Evolutionary conservation across 257 asterid genomes (phyloP).

Genomic region (Nyctanthes arbortristis): DNA sequence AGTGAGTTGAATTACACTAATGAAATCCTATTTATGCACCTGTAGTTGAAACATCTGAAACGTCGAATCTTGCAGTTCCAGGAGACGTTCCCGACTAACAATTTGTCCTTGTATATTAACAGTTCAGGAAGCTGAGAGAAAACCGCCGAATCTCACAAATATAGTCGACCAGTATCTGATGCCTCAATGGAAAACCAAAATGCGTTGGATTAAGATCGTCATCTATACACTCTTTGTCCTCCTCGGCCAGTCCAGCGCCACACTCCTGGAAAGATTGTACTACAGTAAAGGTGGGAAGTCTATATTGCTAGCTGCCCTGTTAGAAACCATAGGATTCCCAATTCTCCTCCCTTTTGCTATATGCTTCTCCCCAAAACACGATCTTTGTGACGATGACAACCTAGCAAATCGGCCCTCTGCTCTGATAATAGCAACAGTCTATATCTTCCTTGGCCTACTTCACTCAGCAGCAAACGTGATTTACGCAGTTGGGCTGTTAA

Average conservation of each 20-base stretch:
- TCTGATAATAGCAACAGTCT: slow-evolving; percentile 17
- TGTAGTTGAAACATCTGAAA: too few species aligned
- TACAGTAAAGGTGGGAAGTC: slow-evolving; percentile 57
- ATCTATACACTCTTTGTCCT: slow-evolving; percentile 39
- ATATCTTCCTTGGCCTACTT: slow-evolving; percentile 38
- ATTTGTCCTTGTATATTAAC: background rate
- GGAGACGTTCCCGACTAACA: background rate
- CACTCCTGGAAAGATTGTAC: slow-evolving; percentile 48
- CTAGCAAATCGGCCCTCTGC: slow-evolving; percentile 21
- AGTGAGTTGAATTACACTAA: background rate
- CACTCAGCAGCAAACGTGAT: slow-evolving; percentile 33
- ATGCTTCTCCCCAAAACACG: slow-evolving; percentile 3
- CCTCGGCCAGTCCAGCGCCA: slow-evolving; percentile 44
- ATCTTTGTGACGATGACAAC: background rate
- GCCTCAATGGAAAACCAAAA: slow-evolving; percentile 13
- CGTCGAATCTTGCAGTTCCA: too few species aligned
- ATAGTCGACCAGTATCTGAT: background rate
- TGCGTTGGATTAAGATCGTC: slow-evolving; percentile 39
- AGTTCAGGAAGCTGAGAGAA: slow-evolving; percentile 25
- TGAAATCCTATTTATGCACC: too few species aligned
- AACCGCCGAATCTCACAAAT: background rate
- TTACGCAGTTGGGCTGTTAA: slow-evolving; percentile 45
- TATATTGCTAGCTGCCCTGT: slow-evolving; percentile 43
- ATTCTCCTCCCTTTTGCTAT: slow-evolving; percentile 46
- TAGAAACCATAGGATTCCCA: slow-evolving; percentile 54